Evolutionary conservation across 78 protist species (phyloP), one percentile per base, ranked within the genome.

Genomic region (Dictyostelium discoideum): DNA sequence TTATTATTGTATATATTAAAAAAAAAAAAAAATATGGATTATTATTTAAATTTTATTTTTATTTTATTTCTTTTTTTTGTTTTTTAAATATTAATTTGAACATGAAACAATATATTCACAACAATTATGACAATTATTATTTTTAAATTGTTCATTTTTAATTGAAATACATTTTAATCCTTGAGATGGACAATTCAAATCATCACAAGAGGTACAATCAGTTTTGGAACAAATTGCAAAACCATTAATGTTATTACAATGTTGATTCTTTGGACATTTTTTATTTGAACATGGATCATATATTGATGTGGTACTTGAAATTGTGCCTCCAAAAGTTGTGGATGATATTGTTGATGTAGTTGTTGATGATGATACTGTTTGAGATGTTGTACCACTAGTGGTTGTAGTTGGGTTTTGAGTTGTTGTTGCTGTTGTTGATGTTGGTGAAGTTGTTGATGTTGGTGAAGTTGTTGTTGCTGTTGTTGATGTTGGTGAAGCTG

Each of bases 241-340:
- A 22, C 76, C 76, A 22, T n/a, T 8, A 8, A 67, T 67, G 32
- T 67, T 67, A 67, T 24, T 24, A 67, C 76, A 67, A 67, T n/a
- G 32, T 24, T 20, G 14, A 22, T n/a, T 26, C 76, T 24, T 24
- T 67, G 76, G 76, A 24, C 76, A 67, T 8, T 9, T 22, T 9
- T n/a, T n/a, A 67, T 67, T 67, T 67, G 32, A 67, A 67, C 76
- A 67, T 67, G 76, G 76, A n/a, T 67, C 76, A 24, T 20, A 67
- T 2, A 24, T n/a, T 67, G 76, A 67, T n/a, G 18, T 26, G 22
- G 73, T 65, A 67, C 37, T 67, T 67, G 76, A n/a, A 24, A 26
- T 63, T 2, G 29, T 20, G 7, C 29, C 5, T 18, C 69, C 69
- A 20, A 5, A 8, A 20, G 69, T 60, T 60, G 73, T 65, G 6